phyloP scores from a whole-genome alignment of 2,329 filamentous ascomycete species.

The Cryphonectria japonica region DNA sequence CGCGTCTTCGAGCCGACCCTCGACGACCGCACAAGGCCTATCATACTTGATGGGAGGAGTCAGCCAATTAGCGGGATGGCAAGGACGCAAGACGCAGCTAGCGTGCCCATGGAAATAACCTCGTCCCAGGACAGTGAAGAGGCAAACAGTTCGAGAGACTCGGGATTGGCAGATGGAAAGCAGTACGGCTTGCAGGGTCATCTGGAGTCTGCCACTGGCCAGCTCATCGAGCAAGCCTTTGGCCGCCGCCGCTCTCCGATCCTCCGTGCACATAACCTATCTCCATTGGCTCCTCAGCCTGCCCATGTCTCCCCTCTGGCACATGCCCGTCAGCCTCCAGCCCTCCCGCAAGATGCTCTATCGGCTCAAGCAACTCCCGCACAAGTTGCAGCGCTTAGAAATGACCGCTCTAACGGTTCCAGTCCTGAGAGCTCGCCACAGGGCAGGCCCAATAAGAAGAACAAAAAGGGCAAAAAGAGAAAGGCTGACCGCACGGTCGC shows the following conservation, averaged over 20 bases:
- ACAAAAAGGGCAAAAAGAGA: slow-evolving; percentile 56
- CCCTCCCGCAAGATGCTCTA: slow-evolving; percentile 39
- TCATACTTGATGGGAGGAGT: not conserved
- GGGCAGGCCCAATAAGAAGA: slow-evolving; percentile 53
- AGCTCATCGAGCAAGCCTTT: slow-evolving; percentile 44
- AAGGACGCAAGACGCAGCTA: slow-evolving; percentile 32
- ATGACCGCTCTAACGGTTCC: slow-evolving; percentile 51
- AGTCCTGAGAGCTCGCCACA: slow-evolving; percentile 66
- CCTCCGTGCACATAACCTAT: slow-evolving; percentile 73
- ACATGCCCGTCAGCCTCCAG: slow-evolving; percentile 44
- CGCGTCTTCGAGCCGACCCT: slow-evolving; percentile 1
- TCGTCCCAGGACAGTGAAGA: slow-evolving; percentile 46
- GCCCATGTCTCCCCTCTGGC: slow-evolving; percentile 67
- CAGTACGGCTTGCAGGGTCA: slow-evolving; percentile 32
- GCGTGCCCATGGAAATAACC: slow-evolving; percentile 31
- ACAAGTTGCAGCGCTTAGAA: slow-evolving; percentile 62
- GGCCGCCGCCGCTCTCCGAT: slow-evolving; percentile 60
- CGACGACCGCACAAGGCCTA: not conserved
- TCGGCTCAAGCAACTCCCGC: slow-evolving; percentile 47
- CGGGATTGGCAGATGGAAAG: slow-evolving; percentile 42
- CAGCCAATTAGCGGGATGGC: slow-evolving; percentile 24
- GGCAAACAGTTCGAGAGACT: slow-evolving; percentile 48
- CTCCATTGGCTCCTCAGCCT: slow-evolving; percentile 75
- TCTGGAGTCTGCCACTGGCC: slow-evolving; percentile 41
- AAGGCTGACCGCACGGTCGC: slow-evolving; percentile 54